Conservation (phyloP, 192 early-diverging fungal genomes). For the Coemansia sp. region DNA sequence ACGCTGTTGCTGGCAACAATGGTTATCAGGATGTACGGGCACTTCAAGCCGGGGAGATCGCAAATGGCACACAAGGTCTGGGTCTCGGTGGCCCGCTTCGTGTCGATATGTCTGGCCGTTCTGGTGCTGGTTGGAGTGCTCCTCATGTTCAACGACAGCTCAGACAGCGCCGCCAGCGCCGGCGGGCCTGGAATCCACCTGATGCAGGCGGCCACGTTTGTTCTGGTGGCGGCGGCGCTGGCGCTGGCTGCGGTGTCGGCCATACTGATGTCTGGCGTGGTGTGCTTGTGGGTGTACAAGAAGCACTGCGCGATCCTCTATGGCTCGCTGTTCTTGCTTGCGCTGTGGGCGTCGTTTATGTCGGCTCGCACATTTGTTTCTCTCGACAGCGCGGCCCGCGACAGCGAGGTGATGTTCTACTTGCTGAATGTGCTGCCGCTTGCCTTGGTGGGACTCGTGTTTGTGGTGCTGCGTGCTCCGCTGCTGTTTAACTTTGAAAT, state of each 20-base stretch:
- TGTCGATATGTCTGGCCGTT: slow-evolving; percentile 14
- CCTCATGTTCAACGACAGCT: slow-evolving; percentile 19
- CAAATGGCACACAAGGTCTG: background rate
- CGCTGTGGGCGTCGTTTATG: slow-evolving; percentile 27
- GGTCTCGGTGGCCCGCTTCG: slow-evolving; percentile 9
- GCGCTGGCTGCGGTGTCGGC: slow-evolving; percentile 2
- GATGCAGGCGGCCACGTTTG: slow-evolving; percentile 17
- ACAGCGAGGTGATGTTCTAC: slow-evolving; percentile 19
- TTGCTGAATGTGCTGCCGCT: slow-evolving; percentile 22
- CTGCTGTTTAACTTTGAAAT: slow-evolving; percentile 39
- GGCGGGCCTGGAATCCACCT: slow-evolving; percentile 15
- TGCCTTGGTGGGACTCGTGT: slow-evolving; percentile 10
- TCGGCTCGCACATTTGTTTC: slow-evolving; percentile 21
- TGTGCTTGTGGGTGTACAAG: slow-evolving; percentile 12
- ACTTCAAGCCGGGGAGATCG: slow-evolving; percentile 13
- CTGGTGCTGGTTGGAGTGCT: slow-evolving; percentile 12
- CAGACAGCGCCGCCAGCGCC: background rate
- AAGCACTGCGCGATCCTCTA: slow-evolving; percentile 11
- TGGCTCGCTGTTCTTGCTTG: slow-evolving; percentile 8
- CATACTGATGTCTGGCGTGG: background rate
- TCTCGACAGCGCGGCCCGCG: slow-evolving; percentile 19
- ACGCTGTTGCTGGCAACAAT: slow-evolving; percentile 11
- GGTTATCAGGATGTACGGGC: slow-evolving; percentile 9
- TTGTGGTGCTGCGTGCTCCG: slow-evolving; percentile 20
- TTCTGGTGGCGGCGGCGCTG: background rate